Base-by-base conservation (phyloP, 1,139 yeast genomes). In the Hyphopichia buzzinii region DNA sequence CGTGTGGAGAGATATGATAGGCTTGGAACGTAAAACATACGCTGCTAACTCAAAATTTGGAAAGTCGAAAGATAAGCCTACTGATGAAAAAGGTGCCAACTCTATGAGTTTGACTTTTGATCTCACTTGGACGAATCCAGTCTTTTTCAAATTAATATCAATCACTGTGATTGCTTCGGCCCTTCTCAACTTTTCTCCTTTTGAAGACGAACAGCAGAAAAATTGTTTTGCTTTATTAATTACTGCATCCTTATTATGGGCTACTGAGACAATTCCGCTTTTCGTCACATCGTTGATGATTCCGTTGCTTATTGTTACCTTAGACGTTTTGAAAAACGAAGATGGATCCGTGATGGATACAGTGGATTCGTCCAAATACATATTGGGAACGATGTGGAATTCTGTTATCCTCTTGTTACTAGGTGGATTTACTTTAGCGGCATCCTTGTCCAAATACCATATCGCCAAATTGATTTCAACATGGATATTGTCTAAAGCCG, bases 1-100 rank as follows among this genome's bases (percentile, higher is more conserved):
- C 1, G 81, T 81, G 4, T 81, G 87, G 87, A 75, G 81, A 50
- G 86, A 81, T 51, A 83, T 90, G 87, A 83, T 89, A 55, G 92
- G 92, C 10, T 64, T 89, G 52, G 96, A 90, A 58, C 77, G 95
- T 53, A 81, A 72, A 41, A 53, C 62, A 17, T 65, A 67, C 39
- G 75, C 75, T 6, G 75, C 76, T 4, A 62, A 57, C 36, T 48
- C 61, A 2, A 49, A 44, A 13, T 37, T 39, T 6, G 27, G 41
- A 1, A 37, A 41, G 23, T 39, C 46, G 14, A 45, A 47, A 22
- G 47, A 43, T 22, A 50, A 41, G 7, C 44, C 39, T 14, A 39
- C 37, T 6, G 36, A 39, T 28, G 40, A 37, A 34, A 39, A 38
- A 32, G 41, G 38, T 22, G 41, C 42, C 8, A 38, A 42, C 17